phyloP scores from a whole-genome alignment of 176 grass and related monocot genomes.

The Alloteropsis semialata region DNA sequence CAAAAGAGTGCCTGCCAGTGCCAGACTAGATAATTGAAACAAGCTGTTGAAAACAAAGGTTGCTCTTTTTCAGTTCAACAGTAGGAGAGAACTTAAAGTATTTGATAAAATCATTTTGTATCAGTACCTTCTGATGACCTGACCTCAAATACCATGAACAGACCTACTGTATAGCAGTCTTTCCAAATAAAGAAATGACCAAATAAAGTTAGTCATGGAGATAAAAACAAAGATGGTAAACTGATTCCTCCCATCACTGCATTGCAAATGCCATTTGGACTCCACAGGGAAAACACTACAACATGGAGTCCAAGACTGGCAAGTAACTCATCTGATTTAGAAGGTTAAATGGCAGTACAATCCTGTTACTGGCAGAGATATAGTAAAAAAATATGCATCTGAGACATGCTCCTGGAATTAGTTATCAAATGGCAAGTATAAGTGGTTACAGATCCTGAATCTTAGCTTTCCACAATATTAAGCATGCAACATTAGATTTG shows the following conservation, averaged over 20 bases:
- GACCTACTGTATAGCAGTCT: neutral
- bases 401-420: neutral
- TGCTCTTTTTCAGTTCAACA: neutral
- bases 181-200: conserved; percentile 5
- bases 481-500: neutral
- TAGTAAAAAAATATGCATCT: neutral
- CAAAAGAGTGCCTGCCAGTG: neutral
- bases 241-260: neutral
- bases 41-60: neutral
- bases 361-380: neutral
- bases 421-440: neutral
- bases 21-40: neutral
- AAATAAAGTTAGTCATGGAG: neutral
- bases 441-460: conserved; percentile 22
- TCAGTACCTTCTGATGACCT: neutral
- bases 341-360: neutral
- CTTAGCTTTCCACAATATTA: conserved; percentile 8
- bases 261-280: neutral
- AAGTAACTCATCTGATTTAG: neutral
- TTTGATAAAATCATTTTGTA: neutral
- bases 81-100: neutral
- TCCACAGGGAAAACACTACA: neutral
- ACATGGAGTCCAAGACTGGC: neutral
- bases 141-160: neutral
- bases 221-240: neutral